These are phyloP conservation scores for Aspergillus spinulosporus DNA, from an alignment of 2,329 filamentous ascomycete genomes.

Conservation along the genomic window DNA sequence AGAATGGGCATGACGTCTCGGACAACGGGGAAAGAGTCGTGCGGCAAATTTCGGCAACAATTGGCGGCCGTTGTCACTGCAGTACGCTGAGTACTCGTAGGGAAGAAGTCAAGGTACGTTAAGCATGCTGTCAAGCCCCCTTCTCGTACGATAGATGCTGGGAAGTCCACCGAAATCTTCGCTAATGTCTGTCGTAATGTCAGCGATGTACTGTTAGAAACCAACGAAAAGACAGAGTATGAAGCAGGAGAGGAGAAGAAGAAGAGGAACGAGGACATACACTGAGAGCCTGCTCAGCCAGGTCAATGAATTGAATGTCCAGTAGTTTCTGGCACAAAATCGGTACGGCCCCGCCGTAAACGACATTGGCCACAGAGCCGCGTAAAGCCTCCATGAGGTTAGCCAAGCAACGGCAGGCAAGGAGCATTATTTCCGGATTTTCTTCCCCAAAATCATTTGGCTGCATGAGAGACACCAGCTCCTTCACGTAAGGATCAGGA, in stretches of 20 bases:
- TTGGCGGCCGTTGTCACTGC: conserved; percentile 97
- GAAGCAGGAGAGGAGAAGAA: neutral
- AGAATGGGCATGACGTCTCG: conserved; percentile 96
- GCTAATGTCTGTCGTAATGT: conserved; percentile 68
- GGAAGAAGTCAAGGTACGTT: conserved; percentile 95
- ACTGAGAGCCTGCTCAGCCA: conserved; percentile 94
- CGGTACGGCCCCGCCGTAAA: conserved; percentile 94
- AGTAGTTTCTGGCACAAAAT: conserved; percentile 92
- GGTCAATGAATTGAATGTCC: conserved; percentile 94
- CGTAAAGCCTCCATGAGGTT: conserved; percentile 98
- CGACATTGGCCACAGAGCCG: conserved; percentile 88
- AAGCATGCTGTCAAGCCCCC: conserved; percentile 94
- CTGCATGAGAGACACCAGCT: conserved; percentile 88
- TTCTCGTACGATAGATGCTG: conserved; percentile 90
- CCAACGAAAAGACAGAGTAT: too few species aligned
- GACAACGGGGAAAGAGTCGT: conserved; percentile 88
- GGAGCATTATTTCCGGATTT: conserved; percentile 94
- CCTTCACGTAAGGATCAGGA: conserved; percentile 91
- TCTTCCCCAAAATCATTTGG: conserved; percentile 83
- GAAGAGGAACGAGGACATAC: conserved; percentile 43
- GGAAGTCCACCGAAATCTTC: conserved; percentile 96
- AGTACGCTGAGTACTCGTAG: conserved; percentile 92
- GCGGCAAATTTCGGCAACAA: conserved; percentile 93
- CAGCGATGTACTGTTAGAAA: neutral
- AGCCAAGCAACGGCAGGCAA: conserved; percentile 91